Conservation (phyloP, 2,329 filamentous ascomycete genomes). For the Tolypocladium nubicola region DNA sequence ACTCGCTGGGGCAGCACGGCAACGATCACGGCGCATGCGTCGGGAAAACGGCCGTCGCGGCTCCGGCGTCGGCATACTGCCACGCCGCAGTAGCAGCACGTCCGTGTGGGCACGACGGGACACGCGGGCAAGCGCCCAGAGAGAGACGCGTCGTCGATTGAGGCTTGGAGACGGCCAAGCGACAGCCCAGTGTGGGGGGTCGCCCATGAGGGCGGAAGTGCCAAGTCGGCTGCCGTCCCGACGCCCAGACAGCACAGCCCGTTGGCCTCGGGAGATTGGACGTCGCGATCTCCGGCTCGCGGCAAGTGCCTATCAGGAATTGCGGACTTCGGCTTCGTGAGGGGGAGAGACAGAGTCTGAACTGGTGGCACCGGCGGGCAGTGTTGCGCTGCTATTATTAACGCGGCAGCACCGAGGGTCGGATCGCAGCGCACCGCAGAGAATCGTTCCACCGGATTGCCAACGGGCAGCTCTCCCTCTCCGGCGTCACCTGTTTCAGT, state of each 20-base stretch:
- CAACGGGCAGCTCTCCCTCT: too few species aligned
- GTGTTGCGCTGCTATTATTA: background rate
- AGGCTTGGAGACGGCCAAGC: background rate
- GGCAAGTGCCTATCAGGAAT: too few species aligned
- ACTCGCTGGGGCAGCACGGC: too few species aligned
- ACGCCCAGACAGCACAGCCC: background rate
- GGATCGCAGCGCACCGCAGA: too few species aligned
- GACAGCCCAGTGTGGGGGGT: background rate
- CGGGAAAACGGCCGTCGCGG: background rate
- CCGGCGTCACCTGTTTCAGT: too few species aligned
- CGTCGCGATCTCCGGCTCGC: background rate
- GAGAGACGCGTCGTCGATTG: background rate
- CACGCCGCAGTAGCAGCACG: background rate
- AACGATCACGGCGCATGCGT: background rate
- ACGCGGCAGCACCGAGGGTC: too few species aligned
- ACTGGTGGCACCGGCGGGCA: too few species aligned
- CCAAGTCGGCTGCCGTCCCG: background rate
- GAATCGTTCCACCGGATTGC: too few species aligned
- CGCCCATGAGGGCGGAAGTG: background rate
- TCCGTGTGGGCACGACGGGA: background rate
- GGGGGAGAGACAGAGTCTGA: background rate
- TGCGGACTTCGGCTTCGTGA: background rate
- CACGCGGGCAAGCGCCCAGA: background rate
- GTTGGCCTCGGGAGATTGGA: background rate
- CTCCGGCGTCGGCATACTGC: background rate